A percentile compares a stretch with the other conserved stretches of the same genome.
phyloP scores from a whole-genome alignment of 352 stramenopile genomes.

The Phytophthora ohioensis region DNA sequence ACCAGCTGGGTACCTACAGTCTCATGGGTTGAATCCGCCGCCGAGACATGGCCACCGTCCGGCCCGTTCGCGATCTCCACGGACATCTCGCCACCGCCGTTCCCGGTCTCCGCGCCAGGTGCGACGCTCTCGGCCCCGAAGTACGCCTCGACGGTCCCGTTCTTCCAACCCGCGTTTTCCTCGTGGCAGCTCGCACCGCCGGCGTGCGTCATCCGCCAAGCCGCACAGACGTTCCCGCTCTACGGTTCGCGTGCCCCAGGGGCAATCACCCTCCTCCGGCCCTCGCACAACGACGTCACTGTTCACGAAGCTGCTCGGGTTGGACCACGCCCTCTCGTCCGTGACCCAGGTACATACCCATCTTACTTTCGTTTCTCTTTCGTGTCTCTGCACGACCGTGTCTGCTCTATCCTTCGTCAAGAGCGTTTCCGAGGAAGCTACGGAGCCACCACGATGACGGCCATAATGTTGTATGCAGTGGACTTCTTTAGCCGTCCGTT shows the following conservation, averaged over 20 bases:
- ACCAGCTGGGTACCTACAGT: no score
- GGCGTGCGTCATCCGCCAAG: neutral
- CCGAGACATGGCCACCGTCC: no score
- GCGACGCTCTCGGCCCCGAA: neutral
- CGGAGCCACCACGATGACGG: neutral
- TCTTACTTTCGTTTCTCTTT: neutral
- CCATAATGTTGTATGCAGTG: neutral
- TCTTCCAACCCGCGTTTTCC: no score
- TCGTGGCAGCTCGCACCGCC: neutral
- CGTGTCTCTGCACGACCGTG: neutral
- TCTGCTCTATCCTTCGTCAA: neutral
- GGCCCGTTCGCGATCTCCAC: no score
- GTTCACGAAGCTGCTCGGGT: constrained; percentile 10
- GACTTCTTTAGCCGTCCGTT: constrained; percentile 3
- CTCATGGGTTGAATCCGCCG: no score
- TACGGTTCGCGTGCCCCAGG: neutral
- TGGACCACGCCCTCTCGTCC: no score
- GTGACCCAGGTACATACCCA: neutral
- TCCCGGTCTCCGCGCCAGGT: no score
- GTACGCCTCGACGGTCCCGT: neutral
- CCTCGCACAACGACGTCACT: neutral
- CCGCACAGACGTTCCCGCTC: neutral
- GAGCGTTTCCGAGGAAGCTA: neutral
- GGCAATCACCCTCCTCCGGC: constrained; percentile 5
- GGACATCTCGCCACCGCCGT: no score